Base-by-base conservation (phyloP, 768 basidiomycete species). In the Boletus edulis region DNA sequence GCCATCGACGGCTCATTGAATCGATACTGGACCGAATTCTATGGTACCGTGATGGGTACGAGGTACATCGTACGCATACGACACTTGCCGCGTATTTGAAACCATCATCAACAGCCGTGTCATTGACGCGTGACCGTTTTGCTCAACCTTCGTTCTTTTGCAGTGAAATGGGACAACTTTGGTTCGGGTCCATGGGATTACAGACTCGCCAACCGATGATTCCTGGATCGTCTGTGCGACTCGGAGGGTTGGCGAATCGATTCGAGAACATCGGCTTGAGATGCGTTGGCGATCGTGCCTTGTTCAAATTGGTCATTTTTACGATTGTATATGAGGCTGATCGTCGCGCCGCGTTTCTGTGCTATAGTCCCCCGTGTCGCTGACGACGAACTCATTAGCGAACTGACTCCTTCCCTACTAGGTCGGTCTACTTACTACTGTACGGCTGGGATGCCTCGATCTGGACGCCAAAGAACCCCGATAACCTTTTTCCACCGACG, bases 31-130 rank as follows among this genome's bases (percentile, higher is more conserved):
- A 88, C 86, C 4, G 81, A 88, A 83, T 49, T 49, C 29, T 18
- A 38, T n/a, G 48, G 24, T 24, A 76, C 88, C 43, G 85, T 83
- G 34, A 87, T 87, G 84, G 84, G 87, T 45, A 86, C 87, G 3
- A 85, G 80, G 35, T 77, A 35, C 17, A 66, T 52, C 22, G 13
- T 15, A 22, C 51, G 9, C n/a, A 5, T 13, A 35, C 29, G 32
- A 34, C 27, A 34, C 40, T 38, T 48, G 12, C 22, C 42, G 13
- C 24, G 27, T 12, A 20, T 22, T 22, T 39, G 15, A 46, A 29
- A 20, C 10, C 15, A 44, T 22, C 9, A 34, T 14, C 35, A 8
- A 38, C 10, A 81, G 81, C 68, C 85, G 34, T 35, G 13, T 35
- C 34, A 14, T 35, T 35, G 34, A 35, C 14, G 12, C 34, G 34